Conservation (phyloP, 305 asterid genomes). For the Solanum hybrid region DNA sequence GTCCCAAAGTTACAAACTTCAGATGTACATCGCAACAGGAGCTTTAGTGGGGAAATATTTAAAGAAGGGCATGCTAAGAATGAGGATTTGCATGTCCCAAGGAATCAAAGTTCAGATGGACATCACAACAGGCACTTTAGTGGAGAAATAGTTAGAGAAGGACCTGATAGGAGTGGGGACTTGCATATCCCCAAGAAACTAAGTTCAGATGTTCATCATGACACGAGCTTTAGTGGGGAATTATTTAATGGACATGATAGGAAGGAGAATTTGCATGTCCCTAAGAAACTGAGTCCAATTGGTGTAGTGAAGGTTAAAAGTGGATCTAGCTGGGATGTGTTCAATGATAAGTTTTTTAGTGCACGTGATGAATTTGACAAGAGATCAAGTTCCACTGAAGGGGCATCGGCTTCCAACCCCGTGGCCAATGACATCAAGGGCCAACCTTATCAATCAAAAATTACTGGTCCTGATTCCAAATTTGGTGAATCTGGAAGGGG, state of each 20-base stretch:
- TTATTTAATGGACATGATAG: slow-evolving; percentile 20
- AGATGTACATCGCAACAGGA: not conserved
- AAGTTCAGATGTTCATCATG: slow-evolving; percentile 26
- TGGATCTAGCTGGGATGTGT: slow-evolving; percentile 26
- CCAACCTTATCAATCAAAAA: slow-evolving; percentile 22
- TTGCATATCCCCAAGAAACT: slow-evolving; percentile 11
- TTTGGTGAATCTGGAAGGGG: slow-evolving; percentile 28
- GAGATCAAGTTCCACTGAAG: slow-evolving; percentile 26
- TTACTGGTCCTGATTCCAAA: slow-evolving; percentile 29
- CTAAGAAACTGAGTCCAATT: slow-evolving; percentile 16
- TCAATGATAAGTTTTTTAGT: slow-evolving; percentile 28
- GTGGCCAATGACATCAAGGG: slow-evolving; percentile 25
- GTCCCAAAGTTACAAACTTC: slow-evolving; percentile 18
- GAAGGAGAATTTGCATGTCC: slow-evolving; percentile 16
- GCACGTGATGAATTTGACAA: slow-evolving; percentile 17
- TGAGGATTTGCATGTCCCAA: slow-evolving; percentile 13
- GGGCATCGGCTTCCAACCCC: slow-evolving; percentile 21
- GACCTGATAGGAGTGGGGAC: slow-evolving; percentile 14
- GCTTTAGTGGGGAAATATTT: slow-evolving; percentile 12
- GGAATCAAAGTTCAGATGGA: slow-evolving; percentile 15
- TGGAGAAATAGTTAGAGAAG: slow-evolving; percentile 30
- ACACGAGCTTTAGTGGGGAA: slow-evolving; percentile 56
- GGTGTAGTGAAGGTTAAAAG: slow-evolving; percentile 18
- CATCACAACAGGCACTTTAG: slow-evolving; percentile 34
- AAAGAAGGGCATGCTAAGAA: slow-evolving; percentile 30